phyloP scores from a whole-genome alignment of 306 rosid genomes.

The Adenanthera pavonina region DNA sequence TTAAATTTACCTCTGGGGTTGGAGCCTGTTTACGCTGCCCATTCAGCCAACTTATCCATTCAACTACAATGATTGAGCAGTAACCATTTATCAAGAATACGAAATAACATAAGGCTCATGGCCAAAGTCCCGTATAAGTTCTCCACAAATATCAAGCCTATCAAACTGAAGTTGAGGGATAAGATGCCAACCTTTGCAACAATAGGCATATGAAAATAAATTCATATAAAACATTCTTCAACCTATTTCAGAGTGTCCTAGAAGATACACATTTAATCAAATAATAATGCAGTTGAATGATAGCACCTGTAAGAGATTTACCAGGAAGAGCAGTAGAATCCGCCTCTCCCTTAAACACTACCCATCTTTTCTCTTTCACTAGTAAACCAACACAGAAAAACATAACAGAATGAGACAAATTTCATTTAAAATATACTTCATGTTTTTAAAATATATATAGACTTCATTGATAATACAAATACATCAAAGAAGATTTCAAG shows the following conservation, averaged over 20 bases:
- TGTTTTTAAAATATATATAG: background rate
- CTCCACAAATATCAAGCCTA: background rate
- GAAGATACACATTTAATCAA: background rate
- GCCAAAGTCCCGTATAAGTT: conserved; percentile 24
- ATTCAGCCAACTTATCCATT: conserved; percentile 98
- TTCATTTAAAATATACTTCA: conserved; percentile 6
- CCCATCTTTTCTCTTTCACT: conserved; percentile 99
- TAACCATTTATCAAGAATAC: conserved; percentile 34
- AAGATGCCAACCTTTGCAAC: background rate
- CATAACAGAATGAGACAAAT: conserved; percentile 39
- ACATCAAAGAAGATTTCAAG: conserved; percentile 16
- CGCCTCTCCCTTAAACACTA: conserved; percentile 84
- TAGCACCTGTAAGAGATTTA: conserved; percentile 41
- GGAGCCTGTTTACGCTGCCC: conserved; percentile 99
- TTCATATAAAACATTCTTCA: conserved; percentile 17
- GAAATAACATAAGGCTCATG: conserved; percentile 35
- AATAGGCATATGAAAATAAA: conserved; percentile 4
- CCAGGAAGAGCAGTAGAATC: conserved; percentile 95
- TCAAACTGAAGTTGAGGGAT: conserved; percentile 8
- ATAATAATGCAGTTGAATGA: conserved; percentile 25
- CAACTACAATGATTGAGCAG: conserved; percentile 65
- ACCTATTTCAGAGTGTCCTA: background rate
- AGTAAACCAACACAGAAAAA: conserved; percentile 31
- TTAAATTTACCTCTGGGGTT: conserved; percentile 68
- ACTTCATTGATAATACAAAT: background rate